A percentile compares a stretch with the other conserved stretches of the same genome.
These are phyloP conservation scores for Lagenaria siceraria DNA, from an alignment of 306 rosid genomes.

Conservation along the genomic window DNA sequence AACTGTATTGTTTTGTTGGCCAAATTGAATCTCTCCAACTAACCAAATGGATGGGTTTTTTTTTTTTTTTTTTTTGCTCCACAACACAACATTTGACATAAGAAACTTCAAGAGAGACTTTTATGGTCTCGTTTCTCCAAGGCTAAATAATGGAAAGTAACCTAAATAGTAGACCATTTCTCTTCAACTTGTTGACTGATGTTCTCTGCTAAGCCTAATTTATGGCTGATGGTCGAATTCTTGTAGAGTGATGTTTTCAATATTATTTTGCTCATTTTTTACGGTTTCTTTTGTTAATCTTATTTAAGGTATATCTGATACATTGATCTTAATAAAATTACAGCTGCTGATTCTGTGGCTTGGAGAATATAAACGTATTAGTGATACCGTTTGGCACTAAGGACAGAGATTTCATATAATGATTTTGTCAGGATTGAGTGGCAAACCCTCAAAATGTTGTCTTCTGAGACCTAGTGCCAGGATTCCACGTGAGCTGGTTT, in stretches of 20 bases:
- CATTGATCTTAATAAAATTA: background rate
- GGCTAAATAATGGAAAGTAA: background rate
- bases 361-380: background rate
- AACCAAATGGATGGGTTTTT: background rate
- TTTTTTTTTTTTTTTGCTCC: no score
- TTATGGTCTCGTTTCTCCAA: background rate
- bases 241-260: background rate
- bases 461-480: slow-evolving; percentile 26
- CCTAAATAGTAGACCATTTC: background rate
- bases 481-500: slow-evolving; percentile 12
- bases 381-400: background rate
- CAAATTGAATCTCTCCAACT: background rate
- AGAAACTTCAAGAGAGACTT: background rate
- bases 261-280: background rate
- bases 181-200: background rate
- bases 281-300: background rate
- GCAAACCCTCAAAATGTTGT: slow-evolving; percentile 43
- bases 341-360: slow-evolving; percentile 13
- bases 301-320: background rate
- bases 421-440: slow-evolving; percentile 48
- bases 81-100: background rate
- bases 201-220: background rate
- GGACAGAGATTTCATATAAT: slow-evolving; percentile 12
- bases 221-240: background rate
- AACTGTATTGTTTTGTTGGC: background rate